A percentile compares a stretch with the other conserved stretches of the same genome.
Evolutionary conservation across 208 protist species (phyloP).

Genomic region (Sergeia podlipaevii): DNA sequence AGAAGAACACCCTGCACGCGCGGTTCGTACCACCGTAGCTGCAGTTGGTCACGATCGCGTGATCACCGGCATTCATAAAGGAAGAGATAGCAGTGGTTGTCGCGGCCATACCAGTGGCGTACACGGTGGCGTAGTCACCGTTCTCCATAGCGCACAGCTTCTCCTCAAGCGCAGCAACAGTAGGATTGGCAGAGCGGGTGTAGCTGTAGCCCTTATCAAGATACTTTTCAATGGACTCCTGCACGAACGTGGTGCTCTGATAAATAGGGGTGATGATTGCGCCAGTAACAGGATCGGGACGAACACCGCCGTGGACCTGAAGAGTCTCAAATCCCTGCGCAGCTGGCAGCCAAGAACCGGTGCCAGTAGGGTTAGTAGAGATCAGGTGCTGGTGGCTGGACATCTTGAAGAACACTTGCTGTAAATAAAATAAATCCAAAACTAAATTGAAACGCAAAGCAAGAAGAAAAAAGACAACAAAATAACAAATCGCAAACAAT

Average conservation of each 20-base stretch:
- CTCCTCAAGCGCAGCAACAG: constrained; percentile 85
- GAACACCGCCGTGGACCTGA: constrained; percentile 78
- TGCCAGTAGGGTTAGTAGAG: constrained; percentile 55
- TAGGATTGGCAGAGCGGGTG: constrained; percentile 94
- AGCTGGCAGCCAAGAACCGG: constrained; percentile 65
- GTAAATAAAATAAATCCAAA: constrained; percentile 9
- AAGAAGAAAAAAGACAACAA: constrained; percentile 8
- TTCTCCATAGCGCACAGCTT: constrained; percentile 90
- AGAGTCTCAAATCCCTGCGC: constrained; percentile 80
- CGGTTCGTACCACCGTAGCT: constrained; percentile 96
- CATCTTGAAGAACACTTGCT: constrained; percentile 25
- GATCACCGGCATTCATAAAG: constrained; percentile 87
- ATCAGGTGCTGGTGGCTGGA: constrained; percentile 68
- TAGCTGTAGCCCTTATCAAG: constrained; percentile 89
- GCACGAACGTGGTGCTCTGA: constrained; percentile 87
- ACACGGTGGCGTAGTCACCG: constrained; percentile 82
- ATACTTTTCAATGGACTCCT: constrained; percentile 87
- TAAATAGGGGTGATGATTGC: constrained; percentile 88
- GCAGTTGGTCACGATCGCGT: constrained; percentile 92
- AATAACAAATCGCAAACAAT: constrained; percentile 2
- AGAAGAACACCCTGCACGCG: constrained; percentile 85
- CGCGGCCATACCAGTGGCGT: constrained; percentile 88
- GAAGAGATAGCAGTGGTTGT: constrained; percentile 90
- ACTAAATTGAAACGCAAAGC: not conserved
- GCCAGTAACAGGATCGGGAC: constrained; percentile 82